Evolutionary conservation across 805 yeast genomes (phyloP), one percentile per base, ranked within the genome.

Genomic region (Metschnikowia koreensis): DNA sequence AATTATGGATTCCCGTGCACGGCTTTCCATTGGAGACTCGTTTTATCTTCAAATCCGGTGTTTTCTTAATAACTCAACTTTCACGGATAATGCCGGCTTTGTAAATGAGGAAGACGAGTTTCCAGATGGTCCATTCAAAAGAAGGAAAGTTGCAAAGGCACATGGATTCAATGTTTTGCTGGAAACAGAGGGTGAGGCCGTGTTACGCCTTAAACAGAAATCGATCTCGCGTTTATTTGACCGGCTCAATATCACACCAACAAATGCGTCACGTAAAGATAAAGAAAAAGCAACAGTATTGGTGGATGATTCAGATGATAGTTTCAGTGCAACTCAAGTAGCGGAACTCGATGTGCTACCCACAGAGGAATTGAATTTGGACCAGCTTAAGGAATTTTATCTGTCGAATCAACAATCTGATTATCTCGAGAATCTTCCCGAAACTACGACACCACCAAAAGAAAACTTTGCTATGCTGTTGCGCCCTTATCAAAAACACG

Each of bases 401-500:
- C 80, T 77, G 47, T 78, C 85, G n/a, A 81, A 90, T 15, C 89
- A 87, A 60, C 80, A 83, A 9, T 77, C 81, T 2, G 83, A 81
- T n/a, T 66, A 78, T 10, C 60, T 81, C 16, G 78, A 80, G 10
- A 72, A 77, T 27, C 70, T 86, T 5, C 92, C 92, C 1, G 85
- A 81, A 53, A 80, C 87, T 0, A 83, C 83, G 2, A 83, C 81
- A 0, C 76, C 79, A 0, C 75, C 76, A 0, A 16, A 41, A 13
- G 60, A 61, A 1, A 78, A 79, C 49, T 87, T 91, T 60, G 74
- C 74, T 8, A 59, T 92, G 46, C 70, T 71, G 0, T 69, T 93
- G 46, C 73, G 96, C 50, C 80, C 83, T 1, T 93, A 93, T 65
- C 98, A 93, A 67, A 84, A 81, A 54, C 89, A 86, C 60, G 97